Evolutionary conservation across 1,284 basidiomycete genomes (phyloP).

Genomic region (Ganoderma meredithae): DNA sequence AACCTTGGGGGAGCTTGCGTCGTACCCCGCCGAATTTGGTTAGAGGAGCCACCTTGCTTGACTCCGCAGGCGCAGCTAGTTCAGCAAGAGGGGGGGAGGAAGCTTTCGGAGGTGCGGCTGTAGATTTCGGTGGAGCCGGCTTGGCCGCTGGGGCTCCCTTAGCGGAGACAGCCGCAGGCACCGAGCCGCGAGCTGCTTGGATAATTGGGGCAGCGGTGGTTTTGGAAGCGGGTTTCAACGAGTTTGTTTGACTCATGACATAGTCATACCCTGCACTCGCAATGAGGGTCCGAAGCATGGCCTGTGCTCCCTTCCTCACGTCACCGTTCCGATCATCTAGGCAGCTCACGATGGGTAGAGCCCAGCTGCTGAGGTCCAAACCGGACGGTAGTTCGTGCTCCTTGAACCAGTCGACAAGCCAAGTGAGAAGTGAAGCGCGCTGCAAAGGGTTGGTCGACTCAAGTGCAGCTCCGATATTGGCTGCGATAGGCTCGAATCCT

Average conservation of each 20-base stretch:
- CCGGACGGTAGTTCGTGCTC: slow-evolving; percentile 61
- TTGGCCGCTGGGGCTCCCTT: slow-evolving; percentile 33
- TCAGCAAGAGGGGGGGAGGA: slow-evolving; percentile 25
- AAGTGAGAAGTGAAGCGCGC: slow-evolving; percentile 84
- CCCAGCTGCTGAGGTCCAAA: slow-evolving; percentile 83
- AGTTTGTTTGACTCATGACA: slow-evolving; percentile 86
- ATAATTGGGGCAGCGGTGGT: slow-evolving; percentile 88
- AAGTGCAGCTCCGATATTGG: slow-evolving; percentile 80
- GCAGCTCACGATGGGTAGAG: slow-evolving; percentile 75
- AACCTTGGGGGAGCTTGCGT: slow-evolving; percentile 74
- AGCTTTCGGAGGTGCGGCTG: slow-evolving; percentile 27
- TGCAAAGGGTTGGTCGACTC: slow-evolving; percentile 92
- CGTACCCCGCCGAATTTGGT: slow-evolving; percentile 70
- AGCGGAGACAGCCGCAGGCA: slow-evolving; percentile 30
- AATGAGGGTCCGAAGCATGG: slow-evolving; percentile 83
- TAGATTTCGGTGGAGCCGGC: slow-evolving; percentile 37
- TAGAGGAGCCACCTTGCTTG: slow-evolving; percentile 37
- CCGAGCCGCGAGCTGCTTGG: slow-evolving; percentile 69
- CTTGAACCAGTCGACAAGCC: slow-evolving; percentile 86
- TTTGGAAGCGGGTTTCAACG: slow-evolving; percentile 92
- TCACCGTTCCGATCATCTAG: slow-evolving; percentile 94
- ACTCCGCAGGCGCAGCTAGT: slow-evolving; percentile 29
- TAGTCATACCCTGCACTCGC: slow-evolving; percentile 83
- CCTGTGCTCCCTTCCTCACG: slow-evolving; percentile 91
- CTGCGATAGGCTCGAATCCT: slow-evolving; percentile 83